A percentile compares a stretch with the other conserved stretches of the same genome.
Evolutionary conservation across 2,329 filamentous ascomycete genomes (phyloP).

Genomic region (Neonectria neomacrospora): DNA sequence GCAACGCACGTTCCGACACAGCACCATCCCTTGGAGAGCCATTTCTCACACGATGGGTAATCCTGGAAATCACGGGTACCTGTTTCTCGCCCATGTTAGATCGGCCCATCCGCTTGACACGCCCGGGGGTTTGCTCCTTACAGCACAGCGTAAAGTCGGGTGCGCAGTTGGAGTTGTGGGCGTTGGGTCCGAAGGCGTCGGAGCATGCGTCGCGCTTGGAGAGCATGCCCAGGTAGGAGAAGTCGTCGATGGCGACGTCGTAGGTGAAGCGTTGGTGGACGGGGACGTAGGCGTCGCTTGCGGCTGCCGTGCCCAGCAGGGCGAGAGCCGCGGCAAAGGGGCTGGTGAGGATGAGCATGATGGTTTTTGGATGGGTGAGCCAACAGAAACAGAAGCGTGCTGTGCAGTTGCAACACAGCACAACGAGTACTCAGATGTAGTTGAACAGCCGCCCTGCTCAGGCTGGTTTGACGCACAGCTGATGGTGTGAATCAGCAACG

Average conservation of each 20-base stretch:
- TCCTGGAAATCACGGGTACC: slow-evolving; percentile 21
- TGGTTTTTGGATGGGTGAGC: neutral
- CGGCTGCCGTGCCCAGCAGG: slow-evolving; percentile 12
- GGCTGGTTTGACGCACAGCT: neutral
- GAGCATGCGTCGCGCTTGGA: slow-evolving; percentile 31
- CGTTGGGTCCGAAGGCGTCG: slow-evolving; percentile 29
- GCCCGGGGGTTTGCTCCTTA: neutral
- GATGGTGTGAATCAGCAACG: slow-evolving; percentile 12
- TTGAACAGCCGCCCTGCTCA: neutral
- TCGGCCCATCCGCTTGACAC: neutral
- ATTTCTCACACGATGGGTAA: slow-evolving; percentile 31
- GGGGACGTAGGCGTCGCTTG: slow-evolving; percentile 19
- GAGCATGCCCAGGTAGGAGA: slow-evolving; percentile 30
- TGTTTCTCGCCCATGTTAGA: slow-evolving; percentile 8
- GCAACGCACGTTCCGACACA: slow-evolving; percentile 30
- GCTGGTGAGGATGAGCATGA: slow-evolving; percentile 4
- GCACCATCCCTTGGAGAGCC: slow-evolving; percentile 33
- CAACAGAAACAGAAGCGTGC: neutral
- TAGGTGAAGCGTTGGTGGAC: slow-evolving; percentile 28
- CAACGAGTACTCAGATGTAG: neutral
- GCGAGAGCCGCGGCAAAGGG: slow-evolving; percentile 4
- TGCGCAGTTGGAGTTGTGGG: slow-evolving; percentile 29
- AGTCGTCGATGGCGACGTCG: slow-evolving; percentile 21
- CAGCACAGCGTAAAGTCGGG: slow-evolving; percentile 32
- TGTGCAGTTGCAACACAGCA: no score